Evolutionary conservation across 768 basidiomycete species (phyloP), one percentile per base, ranked within the genome.

Genomic region (Strobilomyces echinocephalus): DNA sequence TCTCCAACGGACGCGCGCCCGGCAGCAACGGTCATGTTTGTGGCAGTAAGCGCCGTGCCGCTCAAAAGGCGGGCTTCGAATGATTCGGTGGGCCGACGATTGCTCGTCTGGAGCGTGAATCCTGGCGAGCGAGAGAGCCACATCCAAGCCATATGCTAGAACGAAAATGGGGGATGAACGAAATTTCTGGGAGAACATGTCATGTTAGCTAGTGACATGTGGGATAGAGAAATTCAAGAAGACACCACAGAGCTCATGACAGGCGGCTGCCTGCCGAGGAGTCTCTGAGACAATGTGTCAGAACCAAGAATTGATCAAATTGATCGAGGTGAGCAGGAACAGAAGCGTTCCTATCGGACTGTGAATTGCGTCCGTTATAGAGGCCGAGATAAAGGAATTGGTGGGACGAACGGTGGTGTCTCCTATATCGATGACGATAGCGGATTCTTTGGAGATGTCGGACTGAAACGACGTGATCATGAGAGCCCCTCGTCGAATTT

Each of bases 401-500:
- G 46, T 28, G n/a, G 52, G 49, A 62, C 69, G 58, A 50, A 69
- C 68, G 15, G 83, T 83, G 1, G 84, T 86, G 0, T 83, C 84
- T 44, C 84, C 85, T 52, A 85, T 72, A 63, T 86, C 85, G 49
- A 81, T 74, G 0, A 85, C 84, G 46, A 83, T 69, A 39, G 75
- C 72, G 53, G 72, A 66, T 63, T 75, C 68, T 53, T 62, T 71
- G 42, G 65, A 42, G 50, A 66, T 55, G 57, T 61, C 54, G 9
- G 65, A 66, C 56, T 70, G 71, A 41, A 73, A 65, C 9, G 74
- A 76, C 1, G 83, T 77, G 6, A 85, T 71, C 63, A 79, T 84
- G 5, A 79, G 79, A 6, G 83, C 84, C 9, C 84, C 84, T 46
- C 84, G 83, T 87, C 1, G 82, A 84, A 63, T 86, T 86, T 1